A percentile compares a stretch with the other conserved stretches of the same genome.
Evolutionary conservation across 139 green algal species (phyloP).

Genomic region (Tetraselmis striata): DNA sequence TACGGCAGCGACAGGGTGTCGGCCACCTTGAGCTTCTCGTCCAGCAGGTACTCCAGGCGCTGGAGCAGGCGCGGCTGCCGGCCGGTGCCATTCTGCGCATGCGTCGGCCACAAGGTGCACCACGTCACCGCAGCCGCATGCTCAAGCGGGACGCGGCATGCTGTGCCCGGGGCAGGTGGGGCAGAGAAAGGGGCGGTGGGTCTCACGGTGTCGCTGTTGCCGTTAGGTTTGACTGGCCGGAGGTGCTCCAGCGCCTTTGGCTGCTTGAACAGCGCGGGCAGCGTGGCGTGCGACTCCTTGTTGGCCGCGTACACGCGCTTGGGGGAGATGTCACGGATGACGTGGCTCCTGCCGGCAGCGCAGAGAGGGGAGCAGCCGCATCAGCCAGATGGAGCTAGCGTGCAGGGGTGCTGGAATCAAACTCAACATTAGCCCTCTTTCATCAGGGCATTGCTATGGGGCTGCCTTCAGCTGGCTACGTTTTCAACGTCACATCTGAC

Average conservation of each 20-base stretch:
- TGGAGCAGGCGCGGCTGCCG: neutral
- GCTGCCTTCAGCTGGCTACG: too few species aligned
- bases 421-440: too few species aligned
- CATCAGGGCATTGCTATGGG: too few species aligned
- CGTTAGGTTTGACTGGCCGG: slow-evolving; percentile 14
- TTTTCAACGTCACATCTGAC: too few species aligned
- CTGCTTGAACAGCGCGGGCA: slow-evolving; percentile 27
- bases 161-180: too few species aligned
- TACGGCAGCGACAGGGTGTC: slow-evolving; percentile 13
- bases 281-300: neutral
- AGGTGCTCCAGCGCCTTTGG: slow-evolving; percentile 11
- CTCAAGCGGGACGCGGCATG: too few species aligned
- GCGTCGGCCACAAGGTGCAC: too few species aligned
- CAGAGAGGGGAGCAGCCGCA: neutral
- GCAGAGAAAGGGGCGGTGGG: too few species aligned
- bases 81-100: neutral
- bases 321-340: neutral
- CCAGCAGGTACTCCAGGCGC: slow-evolving; percentile 30
- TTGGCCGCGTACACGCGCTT: neutral
- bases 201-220: neutral
- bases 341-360: neutral
- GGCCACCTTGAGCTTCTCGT: slow-evolving; percentile 34
- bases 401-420: too few species aligned
- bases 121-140: too few species aligned
- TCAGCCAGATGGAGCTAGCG: too few species aligned